These are phyloP conservation scores for Rosa chinensis DNA, from an alignment of 306 rosid genomes.

Conservation along the genomic window DNA sequence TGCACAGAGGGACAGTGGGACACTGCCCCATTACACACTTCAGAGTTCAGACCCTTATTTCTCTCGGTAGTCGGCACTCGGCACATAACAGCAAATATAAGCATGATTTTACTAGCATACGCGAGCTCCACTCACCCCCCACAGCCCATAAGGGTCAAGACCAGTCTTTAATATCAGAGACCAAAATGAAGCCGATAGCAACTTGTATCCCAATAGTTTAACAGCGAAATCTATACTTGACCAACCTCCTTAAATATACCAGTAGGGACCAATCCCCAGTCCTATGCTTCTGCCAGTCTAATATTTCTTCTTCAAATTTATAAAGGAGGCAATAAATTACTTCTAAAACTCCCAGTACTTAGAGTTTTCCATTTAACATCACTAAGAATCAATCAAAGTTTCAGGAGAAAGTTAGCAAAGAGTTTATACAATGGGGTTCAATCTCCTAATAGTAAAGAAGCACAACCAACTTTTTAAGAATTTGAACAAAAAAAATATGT, in stretches of 20 bases:
- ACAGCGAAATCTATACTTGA: neutral
- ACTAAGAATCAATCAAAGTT: neutral
- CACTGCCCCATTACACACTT: neutral
- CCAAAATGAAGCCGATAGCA: conserved; percentile 1
- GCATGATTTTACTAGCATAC: neutral
- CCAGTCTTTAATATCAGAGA: neutral
- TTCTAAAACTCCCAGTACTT: neutral
- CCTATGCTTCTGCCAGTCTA: conserved; percentile 2
- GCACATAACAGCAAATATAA: neutral
- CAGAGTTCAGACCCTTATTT: neutral
- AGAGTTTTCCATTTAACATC: neutral
- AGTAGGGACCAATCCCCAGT: neutral
- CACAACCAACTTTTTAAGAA: neutral
- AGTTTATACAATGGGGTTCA: neutral
- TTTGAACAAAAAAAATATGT: neutral
- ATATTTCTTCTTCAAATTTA: neutral
- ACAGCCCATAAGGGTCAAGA: neutral
- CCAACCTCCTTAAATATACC: conserved; percentile 5
- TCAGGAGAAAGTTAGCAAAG: neutral
- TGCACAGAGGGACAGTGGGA: neutral
- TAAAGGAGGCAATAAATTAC: neutral
- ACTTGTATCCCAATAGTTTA: conserved; percentile 4
- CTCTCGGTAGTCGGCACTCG: neutral
- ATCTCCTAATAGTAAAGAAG: neutral
- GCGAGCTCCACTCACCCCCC: neutral